These are phyloP conservation scores for Rhododendron simsii DNA, from an alignment of 148 eudicot species.

Conservation along the genomic window DNA sequence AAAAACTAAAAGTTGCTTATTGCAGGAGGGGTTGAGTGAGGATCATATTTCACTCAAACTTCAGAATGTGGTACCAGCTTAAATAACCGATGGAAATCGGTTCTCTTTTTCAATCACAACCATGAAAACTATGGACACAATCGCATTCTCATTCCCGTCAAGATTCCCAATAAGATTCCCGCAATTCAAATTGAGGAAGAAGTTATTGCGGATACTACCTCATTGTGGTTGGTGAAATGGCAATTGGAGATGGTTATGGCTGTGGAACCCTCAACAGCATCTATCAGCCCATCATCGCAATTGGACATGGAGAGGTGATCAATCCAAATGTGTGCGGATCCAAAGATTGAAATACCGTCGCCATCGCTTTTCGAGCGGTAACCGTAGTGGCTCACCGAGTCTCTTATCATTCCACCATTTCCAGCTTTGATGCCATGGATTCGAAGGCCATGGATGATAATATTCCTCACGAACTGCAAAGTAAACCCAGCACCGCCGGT, in stretches of 20 bases:
- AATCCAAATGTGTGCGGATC: slow-evolving; percentile 44
- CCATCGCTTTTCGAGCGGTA: slow-evolving; percentile 37
- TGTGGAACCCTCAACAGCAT: slow-evolving; percentile 41
- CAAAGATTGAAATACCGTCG: slow-evolving; percentile 49
- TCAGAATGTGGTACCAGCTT: too few relatives aligned
- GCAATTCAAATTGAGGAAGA: neutral
- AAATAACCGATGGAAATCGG: too few relatives aligned
- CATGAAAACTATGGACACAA: neutral
- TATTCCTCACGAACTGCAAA: slow-evolving; percentile 40
- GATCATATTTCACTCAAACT: too few relatives aligned
- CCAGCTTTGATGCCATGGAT: slow-evolving; percentile 39
- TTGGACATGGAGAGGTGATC: slow-evolving; percentile 55
- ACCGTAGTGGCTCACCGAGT: slow-evolving; percentile 37
- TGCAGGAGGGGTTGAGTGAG: too few relatives aligned
- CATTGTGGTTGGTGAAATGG: slow-evolving; percentile 49
- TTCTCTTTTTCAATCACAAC: neutral
- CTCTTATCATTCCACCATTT: slow-evolving; percentile 38
- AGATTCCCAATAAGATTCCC: neutral
- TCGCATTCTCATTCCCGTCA: neutral
- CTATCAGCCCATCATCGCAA: slow-evolving; percentile 45
- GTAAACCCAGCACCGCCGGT: slow-evolving; percentile 45
- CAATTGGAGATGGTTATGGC: slow-evolving; percentile 55
- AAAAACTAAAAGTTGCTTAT: neutral
- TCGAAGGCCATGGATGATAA: slow-evolving; percentile 37
- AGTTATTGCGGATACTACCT: slow-evolving; percentile 17